Conservation (phyloP, 2,329 filamentous ascomycete genomes). For the Macrophomina pseudophaseolina region DNA sequence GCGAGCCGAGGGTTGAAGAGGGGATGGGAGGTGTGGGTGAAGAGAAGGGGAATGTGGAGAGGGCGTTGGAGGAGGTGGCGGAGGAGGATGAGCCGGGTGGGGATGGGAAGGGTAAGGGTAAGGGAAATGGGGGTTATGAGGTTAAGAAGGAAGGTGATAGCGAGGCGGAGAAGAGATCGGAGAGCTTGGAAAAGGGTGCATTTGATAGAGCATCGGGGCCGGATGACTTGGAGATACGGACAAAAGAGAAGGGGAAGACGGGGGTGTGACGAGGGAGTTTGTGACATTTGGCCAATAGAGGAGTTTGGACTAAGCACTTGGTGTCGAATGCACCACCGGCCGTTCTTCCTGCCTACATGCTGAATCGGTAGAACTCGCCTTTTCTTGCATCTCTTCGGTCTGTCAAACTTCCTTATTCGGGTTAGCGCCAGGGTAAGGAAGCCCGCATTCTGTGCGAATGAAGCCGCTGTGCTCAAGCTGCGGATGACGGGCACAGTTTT, state of each 20-base stretch:
- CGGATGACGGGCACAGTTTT: too few species aligned
- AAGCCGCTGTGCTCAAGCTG: too few species aligned
- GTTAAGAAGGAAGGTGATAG: constrained; percentile 14
- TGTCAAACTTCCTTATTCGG: too few species aligned
- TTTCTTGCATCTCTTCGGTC: too few species aligned
- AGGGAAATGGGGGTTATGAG: constrained; percentile 22
- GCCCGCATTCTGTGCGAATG: too few species aligned
- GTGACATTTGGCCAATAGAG: background rate
- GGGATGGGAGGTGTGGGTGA: constrained; percentile 27
- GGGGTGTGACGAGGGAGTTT: background rate
- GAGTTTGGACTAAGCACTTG: background rate
- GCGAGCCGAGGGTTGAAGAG: constrained; percentile 27
- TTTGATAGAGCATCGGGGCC: background rate
- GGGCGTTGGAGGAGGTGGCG: constrained; percentile 32
- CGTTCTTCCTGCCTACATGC: too few species aligned
- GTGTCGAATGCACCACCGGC: too few species aligned
- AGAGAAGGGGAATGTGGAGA: constrained; percentile 32
- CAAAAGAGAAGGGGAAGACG: background rate
- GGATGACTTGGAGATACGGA: background rate
- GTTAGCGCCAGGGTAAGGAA: too few species aligned
- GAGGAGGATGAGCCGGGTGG: constrained; percentile 29
- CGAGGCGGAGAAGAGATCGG: constrained; percentile 15
- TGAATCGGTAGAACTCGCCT: too few species aligned
- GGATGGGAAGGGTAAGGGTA: background rate
- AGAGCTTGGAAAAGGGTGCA: constrained; percentile 17